phyloP scores from a whole-genome alignment of 768 basidiomycete species.

The Leccinum broughii region DNA sequence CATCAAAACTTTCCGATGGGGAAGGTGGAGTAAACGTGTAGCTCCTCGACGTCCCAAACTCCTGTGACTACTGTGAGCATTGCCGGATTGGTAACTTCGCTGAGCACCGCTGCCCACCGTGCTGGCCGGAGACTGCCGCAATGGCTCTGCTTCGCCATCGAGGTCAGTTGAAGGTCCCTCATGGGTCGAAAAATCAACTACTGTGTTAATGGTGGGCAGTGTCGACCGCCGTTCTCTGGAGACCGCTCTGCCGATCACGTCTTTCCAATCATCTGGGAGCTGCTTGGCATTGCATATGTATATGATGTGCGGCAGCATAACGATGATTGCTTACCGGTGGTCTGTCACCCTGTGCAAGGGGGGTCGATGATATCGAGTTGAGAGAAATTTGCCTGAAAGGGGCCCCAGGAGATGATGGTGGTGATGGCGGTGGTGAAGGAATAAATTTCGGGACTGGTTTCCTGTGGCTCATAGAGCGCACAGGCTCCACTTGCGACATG shows the following conservation, averaged over 20 bases:
- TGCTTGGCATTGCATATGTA: constrained; percentile 15
- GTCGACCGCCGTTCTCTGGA: constrained; percentile 33
- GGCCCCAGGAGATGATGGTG: constrained; percentile 35
- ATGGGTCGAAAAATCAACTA: constrained; percentile 32
- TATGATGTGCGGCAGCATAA: background rate
- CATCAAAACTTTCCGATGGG: constrained; percentile 36
- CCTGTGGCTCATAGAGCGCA: constrained; percentile 56
- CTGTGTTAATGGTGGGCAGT: constrained; percentile 34
- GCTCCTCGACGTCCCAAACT: constrained; percentile 32
- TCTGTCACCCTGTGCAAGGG: constrained; percentile 25
- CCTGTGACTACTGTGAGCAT: constrained; percentile 33
- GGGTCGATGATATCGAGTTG: constrained; percentile 24
- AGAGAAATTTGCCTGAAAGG: constrained; percentile 36
- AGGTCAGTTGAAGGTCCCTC: constrained; percentile 25
- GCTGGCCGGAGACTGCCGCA: constrained; percentile 36
- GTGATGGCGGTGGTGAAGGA: constrained; percentile 57
- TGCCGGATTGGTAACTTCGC: constrained; percentile 23
- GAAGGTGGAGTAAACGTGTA: constrained; percentile 35
- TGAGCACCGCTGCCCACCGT: constrained; percentile 34
- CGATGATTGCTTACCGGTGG: constrained; percentile 31
- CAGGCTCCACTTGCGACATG: constrained; percentile 33
- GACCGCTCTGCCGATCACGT: constrained; percentile 35
- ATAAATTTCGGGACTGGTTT: constrained; percentile 71
- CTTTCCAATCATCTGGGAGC: constrained; percentile 39
- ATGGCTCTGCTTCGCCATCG: constrained; percentile 29